These are phyloP conservation scores for Aspergillus sp. DNA, from an alignment of 2,329 filamentous ascomycete genomes.

Conservation along the genomic window DNA sequence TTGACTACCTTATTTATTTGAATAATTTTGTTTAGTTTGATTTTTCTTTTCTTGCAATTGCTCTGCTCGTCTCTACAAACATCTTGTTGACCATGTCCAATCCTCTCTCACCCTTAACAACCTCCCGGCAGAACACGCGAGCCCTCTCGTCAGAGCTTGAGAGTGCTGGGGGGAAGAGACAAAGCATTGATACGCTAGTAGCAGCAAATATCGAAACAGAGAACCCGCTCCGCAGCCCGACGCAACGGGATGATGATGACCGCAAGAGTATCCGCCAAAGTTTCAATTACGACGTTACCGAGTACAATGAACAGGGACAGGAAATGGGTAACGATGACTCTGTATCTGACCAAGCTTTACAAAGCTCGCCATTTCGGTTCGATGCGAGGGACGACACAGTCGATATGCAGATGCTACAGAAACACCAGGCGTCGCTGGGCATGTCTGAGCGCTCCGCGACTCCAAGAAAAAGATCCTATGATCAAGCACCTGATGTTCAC, in stretches of 20 bases:
- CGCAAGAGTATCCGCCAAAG: constrained; percentile 15
- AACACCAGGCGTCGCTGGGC: constrained; percentile 13
- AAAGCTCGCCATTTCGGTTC: constrained; percentile 40
- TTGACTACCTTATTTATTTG: neutral
- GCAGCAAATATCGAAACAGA: constrained; percentile 22
- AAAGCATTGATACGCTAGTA: constrained; percentile 16
- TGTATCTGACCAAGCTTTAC: constrained; percentile 21
- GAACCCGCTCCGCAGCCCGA: constrained; percentile 28
- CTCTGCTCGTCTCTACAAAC: neutral
- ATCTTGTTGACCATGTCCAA: constrained; percentile 34
- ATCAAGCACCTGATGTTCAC: constrained; percentile 18
- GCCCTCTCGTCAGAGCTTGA: constrained; percentile 28
- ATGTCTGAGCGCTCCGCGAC: constrained; percentile 16
- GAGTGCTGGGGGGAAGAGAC: constrained; percentile 14
- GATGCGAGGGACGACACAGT: constrained; percentile 35
- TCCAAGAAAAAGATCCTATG: constrained; percentile 24
- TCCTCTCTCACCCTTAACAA: constrained; percentile 42
- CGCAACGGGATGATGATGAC: constrained; percentile 19
- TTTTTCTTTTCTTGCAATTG: neutral
- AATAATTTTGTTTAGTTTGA: neutral
- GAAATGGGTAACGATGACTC: constrained; percentile 23
- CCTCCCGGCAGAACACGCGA: constrained; percentile 43
- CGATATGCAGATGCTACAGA: constrained; percentile 26
- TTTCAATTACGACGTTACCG: constrained; percentile 14
- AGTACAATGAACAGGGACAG: constrained; percentile 19